Evolutionary conservation across 495 filamentous ascomycete genomes (phyloP).

Genomic region (Tuber brumale): DNA sequence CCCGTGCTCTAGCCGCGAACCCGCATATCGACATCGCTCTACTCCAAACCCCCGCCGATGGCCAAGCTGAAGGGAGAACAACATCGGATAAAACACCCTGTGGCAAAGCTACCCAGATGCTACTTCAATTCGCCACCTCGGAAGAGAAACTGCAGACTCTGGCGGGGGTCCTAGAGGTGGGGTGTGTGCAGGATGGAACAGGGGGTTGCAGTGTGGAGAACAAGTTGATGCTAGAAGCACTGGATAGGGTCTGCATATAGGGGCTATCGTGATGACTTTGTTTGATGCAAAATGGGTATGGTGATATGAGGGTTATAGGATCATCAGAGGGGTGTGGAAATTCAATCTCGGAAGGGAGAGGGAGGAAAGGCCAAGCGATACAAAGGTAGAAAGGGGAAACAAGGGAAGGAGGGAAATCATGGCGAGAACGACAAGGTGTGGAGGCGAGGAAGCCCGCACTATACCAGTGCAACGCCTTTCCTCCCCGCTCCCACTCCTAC

Average conservation of each 20-base stretch:
- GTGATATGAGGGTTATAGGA: background rate
- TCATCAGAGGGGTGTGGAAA: background rate
- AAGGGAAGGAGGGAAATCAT: no score
- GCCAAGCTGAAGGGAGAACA: constrained; percentile 17
- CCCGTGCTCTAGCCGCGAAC: background rate
- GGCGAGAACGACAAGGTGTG: no score
- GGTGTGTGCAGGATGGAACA: constrained; percentile 23
- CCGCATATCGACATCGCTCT: background rate
- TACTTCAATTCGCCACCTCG: constrained; percentile 36
- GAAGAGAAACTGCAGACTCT: constrained; percentile 34
- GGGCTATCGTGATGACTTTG: background rate
- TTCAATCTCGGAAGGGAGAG: background rate
- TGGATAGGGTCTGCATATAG: constrained; percentile 24
- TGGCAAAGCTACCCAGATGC: constrained; percentile 30
- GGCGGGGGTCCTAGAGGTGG: constrained; percentile 27
- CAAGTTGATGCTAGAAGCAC: constrained; percentile 27
- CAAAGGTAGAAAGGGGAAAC: no score
- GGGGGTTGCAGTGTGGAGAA: constrained; percentile 39
- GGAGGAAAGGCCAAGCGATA: no score
- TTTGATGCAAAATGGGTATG: background rate
- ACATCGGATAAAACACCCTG: constrained; percentile 31
- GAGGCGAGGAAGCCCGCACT: no score
- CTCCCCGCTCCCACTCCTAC: no score
- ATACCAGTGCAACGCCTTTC: no score
- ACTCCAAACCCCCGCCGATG: background rate